phyloP scores from a whole-genome alignment of 2,329 filamentous ascomycete genomes.

The Sarocladiaceae sp. region DNA sequence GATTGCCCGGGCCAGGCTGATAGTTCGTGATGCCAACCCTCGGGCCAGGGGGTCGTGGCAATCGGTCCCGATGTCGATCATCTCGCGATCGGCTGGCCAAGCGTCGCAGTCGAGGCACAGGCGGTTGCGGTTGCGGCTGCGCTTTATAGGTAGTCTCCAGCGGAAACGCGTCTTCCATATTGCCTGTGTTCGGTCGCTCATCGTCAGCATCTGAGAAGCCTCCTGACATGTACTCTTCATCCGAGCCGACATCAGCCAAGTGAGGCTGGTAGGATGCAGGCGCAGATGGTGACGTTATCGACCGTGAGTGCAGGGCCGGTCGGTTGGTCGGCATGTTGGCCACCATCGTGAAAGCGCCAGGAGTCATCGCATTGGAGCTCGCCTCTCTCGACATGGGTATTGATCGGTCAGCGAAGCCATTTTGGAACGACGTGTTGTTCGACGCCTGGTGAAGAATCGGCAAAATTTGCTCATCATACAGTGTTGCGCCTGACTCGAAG shows the following conservation, averaged over 20 bases:
- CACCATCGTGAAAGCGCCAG: slow-evolving; percentile 47
- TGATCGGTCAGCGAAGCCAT: slow-evolving; percentile 73
- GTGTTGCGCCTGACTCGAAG: slow-evolving; percentile 68
- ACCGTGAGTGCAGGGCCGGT: slow-evolving; percentile 70
- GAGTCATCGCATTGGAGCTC: slow-evolving; percentile 56
- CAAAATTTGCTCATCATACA: slow-evolving; percentile 90
- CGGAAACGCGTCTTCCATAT: slow-evolving; percentile 44
- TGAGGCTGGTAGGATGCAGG: slow-evolving; percentile 48
- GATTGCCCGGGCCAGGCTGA: neutral
- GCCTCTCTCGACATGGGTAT: slow-evolving; percentile 54
- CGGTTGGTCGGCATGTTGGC: slow-evolving; percentile 33
- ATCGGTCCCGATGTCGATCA: slow-evolving; percentile 24
- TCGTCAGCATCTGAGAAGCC: slow-evolving; percentile 75
- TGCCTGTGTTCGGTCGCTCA: slow-evolving; percentile 36
- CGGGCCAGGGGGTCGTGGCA: slow-evolving; percentile 34
- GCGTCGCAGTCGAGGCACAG: slow-evolving; percentile 25
- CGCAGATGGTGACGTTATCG: slow-evolving; percentile 73
- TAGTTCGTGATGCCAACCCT: slow-evolving; percentile 26
- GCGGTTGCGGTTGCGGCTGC: slow-evolving; percentile 48
- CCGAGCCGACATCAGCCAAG: slow-evolving; percentile 59
- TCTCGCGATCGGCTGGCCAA: slow-evolving; percentile 26
- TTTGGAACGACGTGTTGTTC: slow-evolving; percentile 77
- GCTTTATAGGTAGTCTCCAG: slow-evolving; percentile 57
- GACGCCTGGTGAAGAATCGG: slow-evolving; percentile 84
- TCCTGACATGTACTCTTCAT: slow-evolving; percentile 70